Conservation (phyloP, 352 stramenopile genomes). For the Peronosclerospora sorghi region DNA sequence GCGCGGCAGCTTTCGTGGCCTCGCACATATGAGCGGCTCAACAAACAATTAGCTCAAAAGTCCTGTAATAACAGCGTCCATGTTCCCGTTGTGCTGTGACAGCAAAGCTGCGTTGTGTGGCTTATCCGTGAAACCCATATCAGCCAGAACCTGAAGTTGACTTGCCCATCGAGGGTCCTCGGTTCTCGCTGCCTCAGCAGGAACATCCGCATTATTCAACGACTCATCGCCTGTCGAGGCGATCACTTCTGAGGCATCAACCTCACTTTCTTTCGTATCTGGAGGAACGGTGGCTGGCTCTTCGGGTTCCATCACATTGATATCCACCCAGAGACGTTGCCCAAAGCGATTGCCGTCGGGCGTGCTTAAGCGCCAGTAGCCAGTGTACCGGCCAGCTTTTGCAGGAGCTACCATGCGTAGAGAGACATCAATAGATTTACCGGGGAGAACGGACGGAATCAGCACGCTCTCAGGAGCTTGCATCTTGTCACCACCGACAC, state of each 20-base stretch:
- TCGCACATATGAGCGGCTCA: no score
- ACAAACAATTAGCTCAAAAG: conserved; percentile 15
- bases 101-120: conserved; percentile 46
- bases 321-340: conserved; percentile 83
- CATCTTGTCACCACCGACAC: conserved; percentile 67
- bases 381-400: conserved; percentile 67
- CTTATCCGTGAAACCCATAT: conserved; percentile 68
- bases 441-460: conserved; percentile 54
- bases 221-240: conserved; percentile 8
- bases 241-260: conserved; percentile 22
- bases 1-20: no score
- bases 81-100: conserved; percentile 42
- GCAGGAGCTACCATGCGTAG: conserved; percentile 55
- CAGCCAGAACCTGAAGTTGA: conserved; percentile 33
- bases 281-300: conserved; percentile 9
- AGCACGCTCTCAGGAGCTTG: conserved; percentile 57
- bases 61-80: conserved; percentile 52
- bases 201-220: conserved; percentile 21
- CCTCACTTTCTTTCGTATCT: conserved; percentile 21
- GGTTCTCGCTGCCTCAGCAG: conserved; percentile 8
- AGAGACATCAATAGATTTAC: conserved; percentile 64
- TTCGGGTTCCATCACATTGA: conserved; percentile 51
- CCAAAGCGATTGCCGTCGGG: conserved; percentile 75
- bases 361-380: conserved; percentile 82
- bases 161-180: conserved; percentile 36